Evolutionary conservation across 2,329 filamentous ascomycete genomes (phyloP), one percentile per base, ranked within the genome.

Genomic region (Ambrosiella xylebori): DNA sequence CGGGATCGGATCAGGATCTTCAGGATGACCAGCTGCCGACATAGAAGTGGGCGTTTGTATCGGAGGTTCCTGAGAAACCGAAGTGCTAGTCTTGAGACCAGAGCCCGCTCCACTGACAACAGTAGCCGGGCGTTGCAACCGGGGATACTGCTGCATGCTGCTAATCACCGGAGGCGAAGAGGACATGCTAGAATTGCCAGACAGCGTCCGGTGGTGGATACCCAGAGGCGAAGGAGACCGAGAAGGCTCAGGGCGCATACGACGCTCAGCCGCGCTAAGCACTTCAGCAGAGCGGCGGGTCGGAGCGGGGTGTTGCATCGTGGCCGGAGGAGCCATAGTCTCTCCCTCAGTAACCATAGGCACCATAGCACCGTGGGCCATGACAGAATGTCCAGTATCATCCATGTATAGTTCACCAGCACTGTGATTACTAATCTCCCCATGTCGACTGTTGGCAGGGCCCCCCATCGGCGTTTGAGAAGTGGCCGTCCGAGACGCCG

Each of bases 191-290:
- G 71, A 70, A 53, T 76, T 72, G 49, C 69, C 66, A 35, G 57
- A 59, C 7, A 59, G 53, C 27, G 57, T 49, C 17, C 57, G 53
- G 45, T 44, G 27, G 35, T 55, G 57, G 7, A 47, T 56, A 2
- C 76, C 74, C 1, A 78, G 66, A 0, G 78, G 77, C 2, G 78
- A 81, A 11, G 77, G 78, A 4, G 78, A 81, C 12, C 77, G 71
- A 1, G 77, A 80, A 11, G 45, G 52, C 1, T 73, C 73, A 41
- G 76, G 71, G 63, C 72, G 73, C 66, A 79, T 78, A 44, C 76
- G 69, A 27, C 74, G 71, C 57, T 80, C 76, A 6, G 79, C 71
- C 9, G 73, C 72, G 63, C 78, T 77, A 0, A 77, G 75, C 3
- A 75, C 66, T 50, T 80, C 78, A 1, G 76, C 76, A 0, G 78